Conservation (phyloP, 352 stramenopile genomes). For the Globisporangium spiculum region DNA sequence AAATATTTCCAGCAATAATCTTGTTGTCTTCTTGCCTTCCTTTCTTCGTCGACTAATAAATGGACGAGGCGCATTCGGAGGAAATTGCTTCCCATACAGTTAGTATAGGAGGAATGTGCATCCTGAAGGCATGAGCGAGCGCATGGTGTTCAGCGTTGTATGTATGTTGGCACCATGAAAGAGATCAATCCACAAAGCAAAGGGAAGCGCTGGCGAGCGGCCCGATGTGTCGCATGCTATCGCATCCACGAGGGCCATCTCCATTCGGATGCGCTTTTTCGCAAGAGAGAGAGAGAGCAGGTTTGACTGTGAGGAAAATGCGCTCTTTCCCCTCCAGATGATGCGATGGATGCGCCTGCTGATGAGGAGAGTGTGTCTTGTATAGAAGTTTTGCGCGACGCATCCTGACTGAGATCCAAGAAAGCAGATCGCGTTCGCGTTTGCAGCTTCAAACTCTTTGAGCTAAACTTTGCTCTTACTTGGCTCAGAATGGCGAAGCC, state of each 20-base stretch:
- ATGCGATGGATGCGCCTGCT: constrained; percentile 2
- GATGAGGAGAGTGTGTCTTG: not conserved
- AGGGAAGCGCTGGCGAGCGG: not conserved
- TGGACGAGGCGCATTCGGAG: not conserved
- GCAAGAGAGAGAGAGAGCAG: not conserved
- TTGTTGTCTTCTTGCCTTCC: not conserved
- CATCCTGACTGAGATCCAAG: not conserved
- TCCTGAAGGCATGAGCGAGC: no score
- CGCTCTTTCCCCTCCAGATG: not conserved
- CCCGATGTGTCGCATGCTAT: not conserved
- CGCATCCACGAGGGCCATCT: constrained; percentile 1
- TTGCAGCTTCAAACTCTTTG: not conserved
- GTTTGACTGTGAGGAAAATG: not conserved
- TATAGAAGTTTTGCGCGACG: not conserved
- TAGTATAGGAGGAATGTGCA: no score
- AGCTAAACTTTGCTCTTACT: no score
- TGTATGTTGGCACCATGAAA: not conserved
- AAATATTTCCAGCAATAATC: not conserved
- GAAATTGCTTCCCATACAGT: no score
- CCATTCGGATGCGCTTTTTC: not conserved
- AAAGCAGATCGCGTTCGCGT: not conserved
- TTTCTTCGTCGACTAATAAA: not conserved
- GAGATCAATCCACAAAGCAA: not conserved
- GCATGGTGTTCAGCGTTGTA: not conserved
- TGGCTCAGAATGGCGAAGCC: not conserved